phyloP scores from a whole-genome alignment of 768 basidiomycete genomes.

The Ramaria rubella region DNA sequence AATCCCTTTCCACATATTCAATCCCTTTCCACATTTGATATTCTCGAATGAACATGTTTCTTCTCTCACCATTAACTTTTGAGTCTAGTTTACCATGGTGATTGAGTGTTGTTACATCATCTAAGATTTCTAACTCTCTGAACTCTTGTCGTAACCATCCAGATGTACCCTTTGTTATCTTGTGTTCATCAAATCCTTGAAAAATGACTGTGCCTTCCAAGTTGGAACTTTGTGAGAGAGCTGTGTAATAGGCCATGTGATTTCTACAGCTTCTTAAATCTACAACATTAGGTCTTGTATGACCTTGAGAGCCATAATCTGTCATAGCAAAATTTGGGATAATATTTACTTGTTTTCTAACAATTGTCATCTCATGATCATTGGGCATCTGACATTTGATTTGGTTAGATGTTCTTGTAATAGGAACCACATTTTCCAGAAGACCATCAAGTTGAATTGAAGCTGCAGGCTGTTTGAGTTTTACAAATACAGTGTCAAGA shows the following conservation, averaged over 20 bases:
- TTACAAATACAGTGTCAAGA: not conserved
- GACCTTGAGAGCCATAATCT: not conserved
- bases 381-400: not conserved
- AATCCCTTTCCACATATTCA: too few species aligned
- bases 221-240: slow-evolving; percentile 8
- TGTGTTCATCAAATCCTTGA: not conserved
- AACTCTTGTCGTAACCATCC: too few species aligned
- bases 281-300: not conserved
- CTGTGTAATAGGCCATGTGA: slow-evolving; percentile 9
- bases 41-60: not conserved
- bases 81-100: not conserved
- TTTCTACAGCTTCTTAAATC: too few species aligned
- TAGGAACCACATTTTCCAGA: not conserved
- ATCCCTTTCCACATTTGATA: too few species aligned
- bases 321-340: slow-evolving; percentile 5
- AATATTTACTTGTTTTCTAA: not conserved
- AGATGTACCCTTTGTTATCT: too few species aligned
- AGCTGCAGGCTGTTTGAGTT: not conserved
- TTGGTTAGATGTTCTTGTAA: not conserved
- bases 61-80: too few species aligned
- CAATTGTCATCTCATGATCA: not conserved
- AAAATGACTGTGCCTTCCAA: slow-evolving; percentile 7
- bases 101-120: not conserved
- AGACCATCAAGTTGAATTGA: not conserved
- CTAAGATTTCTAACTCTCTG: too few species aligned